phyloP scores from a whole-genome alignment of 2,329 filamentous ascomycete species.

The Aspergillus viridinutans region DNA sequence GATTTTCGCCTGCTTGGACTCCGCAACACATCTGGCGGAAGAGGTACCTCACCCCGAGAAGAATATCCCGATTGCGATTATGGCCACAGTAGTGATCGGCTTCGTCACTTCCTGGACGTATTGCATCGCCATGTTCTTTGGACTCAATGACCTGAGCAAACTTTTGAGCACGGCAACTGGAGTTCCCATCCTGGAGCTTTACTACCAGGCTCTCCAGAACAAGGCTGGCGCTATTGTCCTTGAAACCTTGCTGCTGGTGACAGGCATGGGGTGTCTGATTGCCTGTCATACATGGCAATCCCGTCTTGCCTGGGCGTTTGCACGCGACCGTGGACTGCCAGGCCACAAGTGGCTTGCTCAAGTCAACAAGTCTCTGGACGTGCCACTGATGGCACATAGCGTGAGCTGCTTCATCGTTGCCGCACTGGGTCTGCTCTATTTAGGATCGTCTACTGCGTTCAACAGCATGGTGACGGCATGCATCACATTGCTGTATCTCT shows the following conservation, averaged over 20 bases:
- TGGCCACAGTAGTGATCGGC: slow-evolving; percentile 47
- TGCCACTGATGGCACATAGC: slow-evolving; percentile 44
- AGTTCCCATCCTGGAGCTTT: slow-evolving; percentile 48
- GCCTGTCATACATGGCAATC: slow-evolving; percentile 49
- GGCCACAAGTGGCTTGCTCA: slow-evolving; percentile 38
- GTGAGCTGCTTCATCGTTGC: slow-evolving; percentile 44
- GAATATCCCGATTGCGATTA: slow-evolving; percentile 49
- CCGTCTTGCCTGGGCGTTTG: slow-evolving; percentile 51
- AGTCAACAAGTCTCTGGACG: slow-evolving; percentile 39
- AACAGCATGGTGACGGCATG: slow-evolving; percentile 44
- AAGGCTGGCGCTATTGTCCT: slow-evolving; percentile 44
- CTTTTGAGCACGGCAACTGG: slow-evolving; percentile 40
- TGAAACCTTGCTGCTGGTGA: slow-evolving; percentile 43
- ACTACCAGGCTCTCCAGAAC: slow-evolving; percentile 40
- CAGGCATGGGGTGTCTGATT: slow-evolving; percentile 44
- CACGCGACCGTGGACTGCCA: slow-evolving; percentile 48
- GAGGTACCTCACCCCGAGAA: slow-evolving; percentile 46
- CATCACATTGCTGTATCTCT: slow-evolving; percentile 46
- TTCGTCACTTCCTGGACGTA: slow-evolving; percentile 49
- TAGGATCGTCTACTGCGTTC: slow-evolving; percentile 41
- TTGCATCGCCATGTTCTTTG: slow-evolving; percentile 49
- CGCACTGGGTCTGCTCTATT: slow-evolving; percentile 45
- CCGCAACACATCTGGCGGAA: slow-evolving; percentile 49
- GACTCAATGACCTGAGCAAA: slow-evolving; percentile 41
- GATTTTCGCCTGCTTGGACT: slow-evolving; percentile 49